Percentiles rank a stretch among this genome's conserved stretches.
Evolutionary conservation across 2,329 filamentous ascomycete genomes (phyloP).

Genomic region (Zymoseptoria crescenta): DNA sequence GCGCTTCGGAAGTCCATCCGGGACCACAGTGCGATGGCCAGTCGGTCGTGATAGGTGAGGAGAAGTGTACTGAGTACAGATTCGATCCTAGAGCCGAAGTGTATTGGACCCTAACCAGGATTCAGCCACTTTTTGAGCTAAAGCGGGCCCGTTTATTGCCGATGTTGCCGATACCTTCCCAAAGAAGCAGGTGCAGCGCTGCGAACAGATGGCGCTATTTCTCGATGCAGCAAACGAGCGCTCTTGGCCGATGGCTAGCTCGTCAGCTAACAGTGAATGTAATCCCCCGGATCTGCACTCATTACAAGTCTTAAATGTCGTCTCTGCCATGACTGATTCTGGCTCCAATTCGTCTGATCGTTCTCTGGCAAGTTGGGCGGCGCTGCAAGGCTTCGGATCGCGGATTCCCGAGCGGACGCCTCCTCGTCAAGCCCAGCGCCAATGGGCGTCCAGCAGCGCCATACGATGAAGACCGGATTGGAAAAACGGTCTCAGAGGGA

Average conservation of each 20-base stretch:
- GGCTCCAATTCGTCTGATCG: neutral
- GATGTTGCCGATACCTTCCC: neutral
- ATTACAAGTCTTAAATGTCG: neutral
- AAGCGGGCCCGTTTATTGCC: neutral
- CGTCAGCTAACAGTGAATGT: neutral
- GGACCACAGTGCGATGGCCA: neutral
- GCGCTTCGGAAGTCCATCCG: neutral
- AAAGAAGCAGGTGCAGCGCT: neutral
- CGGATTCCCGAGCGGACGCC: neutral
- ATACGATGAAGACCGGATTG: neutral
- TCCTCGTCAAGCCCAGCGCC: neutral
- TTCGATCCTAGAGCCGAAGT: neutral
- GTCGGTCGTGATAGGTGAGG: neutral
- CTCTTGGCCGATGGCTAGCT: neutral
- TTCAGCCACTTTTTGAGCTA: neutral
- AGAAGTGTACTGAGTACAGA: neutral
- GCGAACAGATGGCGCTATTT: neutral
- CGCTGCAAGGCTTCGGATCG: neutral
- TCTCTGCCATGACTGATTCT: neutral
- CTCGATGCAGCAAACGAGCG: neutral
- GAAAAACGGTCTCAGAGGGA: neutral
- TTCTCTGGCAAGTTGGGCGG: neutral
- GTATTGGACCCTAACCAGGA: neutral
- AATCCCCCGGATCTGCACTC: neutral
- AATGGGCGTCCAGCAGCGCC: neutral